Evolutionary conservation across 371 early-diverging fungal species (phyloP).

Genomic region (Globomyces sp.): DNA sequence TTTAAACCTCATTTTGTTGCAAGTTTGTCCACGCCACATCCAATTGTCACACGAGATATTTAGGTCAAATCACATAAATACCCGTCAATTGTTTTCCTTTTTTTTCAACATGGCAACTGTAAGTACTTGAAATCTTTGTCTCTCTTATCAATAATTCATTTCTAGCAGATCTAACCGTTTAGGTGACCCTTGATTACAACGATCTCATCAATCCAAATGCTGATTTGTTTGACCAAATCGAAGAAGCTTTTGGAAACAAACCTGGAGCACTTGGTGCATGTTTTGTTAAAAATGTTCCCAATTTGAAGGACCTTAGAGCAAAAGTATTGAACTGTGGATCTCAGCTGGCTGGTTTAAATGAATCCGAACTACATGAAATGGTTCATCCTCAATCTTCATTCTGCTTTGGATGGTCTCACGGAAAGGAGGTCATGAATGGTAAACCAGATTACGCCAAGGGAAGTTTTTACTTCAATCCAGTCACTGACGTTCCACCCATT

Average conservation of each 20-base stretch:
- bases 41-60: too few relatives aligned
- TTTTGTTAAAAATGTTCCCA: slow-evolving; percentile 53
- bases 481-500: slow-evolving; percentile 37
- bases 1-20: too few relatives aligned
- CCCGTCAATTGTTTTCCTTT: too few relatives aligned
- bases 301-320: slow-evolving; percentile 28
- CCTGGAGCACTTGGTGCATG: slow-evolving; percentile 48
- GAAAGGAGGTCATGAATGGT: slow-evolving; percentile 63
- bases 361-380: slow-evolving; percentile 37
- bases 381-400: slow-evolving; percentile 51
- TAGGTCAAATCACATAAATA: too few relatives aligned
- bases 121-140: too few relatives aligned
- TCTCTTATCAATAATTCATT: too few relatives aligned
- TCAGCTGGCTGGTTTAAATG: slow-evolving; percentile 51
- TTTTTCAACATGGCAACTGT: too few relatives aligned
- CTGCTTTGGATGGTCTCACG: slow-evolving; percentile 59
- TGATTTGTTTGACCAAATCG: slow-evolving; percentile 23
- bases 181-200: slow-evolving; percentile 5
- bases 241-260: slow-evolving; percentile 50
- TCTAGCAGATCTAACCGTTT: too few relatives aligned
- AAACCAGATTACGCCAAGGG: slow-evolving; percentile 46
- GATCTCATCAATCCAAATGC: slow-evolving; percentile 9
- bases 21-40: too few relatives aligned
- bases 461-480: slow-evolving; percentile 43
- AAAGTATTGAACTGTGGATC: slow-evolving; percentile 52